phyloP scores from a whole-genome alignment of 2,329 filamentous ascomycete species.

The Thelonectria discophora region DNA sequence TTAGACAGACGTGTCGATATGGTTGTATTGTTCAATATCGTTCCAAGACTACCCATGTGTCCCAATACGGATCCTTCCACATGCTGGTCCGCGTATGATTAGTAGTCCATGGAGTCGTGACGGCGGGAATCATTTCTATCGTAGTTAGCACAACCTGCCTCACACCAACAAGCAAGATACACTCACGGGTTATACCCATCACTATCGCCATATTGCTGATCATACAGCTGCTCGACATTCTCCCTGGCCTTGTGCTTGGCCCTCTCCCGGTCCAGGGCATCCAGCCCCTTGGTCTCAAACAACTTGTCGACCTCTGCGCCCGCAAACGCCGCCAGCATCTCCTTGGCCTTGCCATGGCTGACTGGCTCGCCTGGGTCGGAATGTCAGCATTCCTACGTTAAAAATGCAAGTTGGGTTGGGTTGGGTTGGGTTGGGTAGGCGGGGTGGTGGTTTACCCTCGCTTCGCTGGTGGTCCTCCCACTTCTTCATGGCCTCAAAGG shows the following conservation, averaged over 20 bases:
- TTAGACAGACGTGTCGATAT: background rate
- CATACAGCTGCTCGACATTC: slow-evolving; percentile 68
- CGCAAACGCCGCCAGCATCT: slow-evolving; percentile 75
- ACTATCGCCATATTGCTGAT: slow-evolving; percentile 56
- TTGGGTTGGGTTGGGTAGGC: background rate
- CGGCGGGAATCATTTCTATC: slow-evolving; percentile 40
- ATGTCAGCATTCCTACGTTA: background rate
- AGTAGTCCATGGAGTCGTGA: slow-evolving; percentile 31
- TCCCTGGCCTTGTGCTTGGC: slow-evolving; percentile 67
- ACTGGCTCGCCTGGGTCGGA: slow-evolving; percentile 59
- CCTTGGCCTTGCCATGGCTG: slow-evolving; percentile 79
- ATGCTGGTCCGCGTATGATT: slow-evolving; percentile 29
- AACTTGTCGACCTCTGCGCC: slow-evolving; percentile 81
- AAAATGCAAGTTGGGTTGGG: background rate
- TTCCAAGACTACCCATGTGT: background rate
- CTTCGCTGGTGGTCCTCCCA: slow-evolving; percentile 79
- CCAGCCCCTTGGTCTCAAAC: slow-evolving; percentile 74
- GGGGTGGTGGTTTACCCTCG: slow-evolving; percentile 58
- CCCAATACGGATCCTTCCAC: no score
- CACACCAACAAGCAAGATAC: no score
- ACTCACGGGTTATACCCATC: slow-evolving; percentile 68
- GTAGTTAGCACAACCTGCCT: background rate
- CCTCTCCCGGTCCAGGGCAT: slow-evolving; percentile 65
- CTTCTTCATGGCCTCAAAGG: slow-evolving; percentile 82
- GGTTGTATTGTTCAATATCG: no score